These are phyloP conservation scores for Didymella arachidicola DNA, from an alignment of 2,329 filamentous ascomycete species.

Conservation along the genomic window DNA sequence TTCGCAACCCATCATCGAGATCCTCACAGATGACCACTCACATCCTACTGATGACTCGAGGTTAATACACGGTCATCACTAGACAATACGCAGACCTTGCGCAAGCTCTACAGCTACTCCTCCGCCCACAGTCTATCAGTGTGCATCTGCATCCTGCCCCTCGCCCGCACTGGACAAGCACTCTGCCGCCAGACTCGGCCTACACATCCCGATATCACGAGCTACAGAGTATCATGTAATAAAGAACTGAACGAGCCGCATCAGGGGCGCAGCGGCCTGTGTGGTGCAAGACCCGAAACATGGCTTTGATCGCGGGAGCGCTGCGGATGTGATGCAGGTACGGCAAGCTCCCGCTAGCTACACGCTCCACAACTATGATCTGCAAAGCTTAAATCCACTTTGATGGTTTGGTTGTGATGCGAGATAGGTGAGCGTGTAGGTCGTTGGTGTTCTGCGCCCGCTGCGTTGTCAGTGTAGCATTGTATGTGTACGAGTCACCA, in stretches of 20 bases:
- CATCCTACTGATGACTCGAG: neutral
- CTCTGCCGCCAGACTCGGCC: no score
- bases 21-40: neutral
- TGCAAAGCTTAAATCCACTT: constrained; percentile 26
- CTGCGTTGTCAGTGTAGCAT: no score
- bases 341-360: constrained; percentile 33
- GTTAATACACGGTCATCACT: neutral
- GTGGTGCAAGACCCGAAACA: constrained; percentile 4
- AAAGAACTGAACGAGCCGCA: no score
- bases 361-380: constrained; percentile 21
- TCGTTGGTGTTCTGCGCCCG: neutral
- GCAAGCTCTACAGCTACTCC: neutral
- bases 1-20: neutral
- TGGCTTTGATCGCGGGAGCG: constrained; percentile 15
- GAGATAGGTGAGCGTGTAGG: neutral
- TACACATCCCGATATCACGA: no score
- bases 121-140: constrained; percentile 3
- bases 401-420: constrained; percentile 3
- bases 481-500: no score
- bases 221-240: no score
- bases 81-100: neutral
- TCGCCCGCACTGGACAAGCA: no score
- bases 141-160: neutral
- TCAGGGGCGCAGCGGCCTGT: neutral
- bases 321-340: constrained; percentile 22